phyloP scores from a whole-genome alignment of 768 basidiomycete genomes.

The Cantharellus cinnabarinus region DNA sequence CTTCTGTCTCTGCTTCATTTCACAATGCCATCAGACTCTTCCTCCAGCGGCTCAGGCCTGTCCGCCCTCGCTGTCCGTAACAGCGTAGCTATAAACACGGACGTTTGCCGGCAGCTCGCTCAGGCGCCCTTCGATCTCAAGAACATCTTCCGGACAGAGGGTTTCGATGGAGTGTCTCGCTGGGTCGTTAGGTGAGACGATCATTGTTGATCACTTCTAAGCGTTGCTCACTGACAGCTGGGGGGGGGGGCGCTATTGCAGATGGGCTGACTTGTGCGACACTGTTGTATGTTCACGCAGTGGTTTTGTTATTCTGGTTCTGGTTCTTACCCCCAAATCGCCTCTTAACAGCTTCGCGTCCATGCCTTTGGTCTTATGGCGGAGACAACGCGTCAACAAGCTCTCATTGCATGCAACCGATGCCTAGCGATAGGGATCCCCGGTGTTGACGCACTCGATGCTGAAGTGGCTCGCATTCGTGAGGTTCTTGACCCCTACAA shows the following conservation, averaged over 20 bases:
- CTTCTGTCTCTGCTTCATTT: no score
- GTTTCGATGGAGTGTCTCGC: background rate
- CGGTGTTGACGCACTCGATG: background rate
- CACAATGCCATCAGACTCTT: no score
- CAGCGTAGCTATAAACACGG: constrained; percentile 25
- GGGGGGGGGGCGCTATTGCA: background rate
- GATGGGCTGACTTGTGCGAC: background rate
- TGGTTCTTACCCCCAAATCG: background rate
- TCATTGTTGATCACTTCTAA: background rate
- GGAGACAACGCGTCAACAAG: background rate
- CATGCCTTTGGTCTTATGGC: background rate
- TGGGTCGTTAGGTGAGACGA: background rate
- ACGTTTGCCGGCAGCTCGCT: constrained; percentile 11
- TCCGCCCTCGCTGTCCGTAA: constrained; percentile 2
- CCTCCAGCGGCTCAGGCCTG: constrained; percentile 21
- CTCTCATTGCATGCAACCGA: background rate
- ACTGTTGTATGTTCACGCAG: background rate
- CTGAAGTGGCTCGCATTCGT: background rate
- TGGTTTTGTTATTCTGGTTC: background rate
- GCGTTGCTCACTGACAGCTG: background rate
- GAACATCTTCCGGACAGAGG: background rate
- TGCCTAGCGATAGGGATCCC: background rate
- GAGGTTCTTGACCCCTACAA: background rate
- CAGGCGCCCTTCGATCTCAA: background rate
- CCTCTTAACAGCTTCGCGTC: background rate